Percentiles rank a stretch among this genome's conserved stretches.
These are phyloP conservation scores for Prunus mira DNA, from an alignment of 306 rosid species.

Conservation along the genomic window DNA sequence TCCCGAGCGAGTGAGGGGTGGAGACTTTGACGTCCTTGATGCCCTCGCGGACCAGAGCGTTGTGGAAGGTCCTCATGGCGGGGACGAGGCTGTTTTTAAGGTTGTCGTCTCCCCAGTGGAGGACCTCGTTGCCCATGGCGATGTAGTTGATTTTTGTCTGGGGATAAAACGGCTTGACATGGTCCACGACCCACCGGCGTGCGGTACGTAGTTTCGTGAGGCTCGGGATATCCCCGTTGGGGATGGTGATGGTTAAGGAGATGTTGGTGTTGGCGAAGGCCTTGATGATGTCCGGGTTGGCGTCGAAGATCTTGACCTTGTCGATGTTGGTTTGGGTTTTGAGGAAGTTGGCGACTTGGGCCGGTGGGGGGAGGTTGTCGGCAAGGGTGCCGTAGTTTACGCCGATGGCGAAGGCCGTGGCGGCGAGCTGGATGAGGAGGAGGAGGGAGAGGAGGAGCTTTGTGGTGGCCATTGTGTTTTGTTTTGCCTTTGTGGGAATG, in stretches of 20 bases:
- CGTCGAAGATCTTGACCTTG: constrained; percentile 74
- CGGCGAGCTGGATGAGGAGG: constrained; percentile 36
- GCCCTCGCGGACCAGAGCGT: constrained; percentile 59
- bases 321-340: constrained; percentile 58
- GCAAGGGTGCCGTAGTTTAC: constrained; percentile 84
- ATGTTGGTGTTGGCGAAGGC: constrained; percentile 78
- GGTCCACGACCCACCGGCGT: constrained; percentile 46
- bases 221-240: constrained; percentile 58
- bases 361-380: constrained; percentile 69
- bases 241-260: constrained; percentile 66
- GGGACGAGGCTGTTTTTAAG: constrained; percentile 57
- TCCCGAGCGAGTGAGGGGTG: constrained; percentile 69
- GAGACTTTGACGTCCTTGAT: constrained; percentile 72
- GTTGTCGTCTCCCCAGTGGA: constrained; percentile 53
- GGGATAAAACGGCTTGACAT: constrained; percentile 61
- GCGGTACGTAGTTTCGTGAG: constrained; percentile 33
- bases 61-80: constrained; percentile 62
- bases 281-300: constrained; percentile 62
- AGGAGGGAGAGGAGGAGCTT: constrained; percentile 22
- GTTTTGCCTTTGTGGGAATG: neutral
- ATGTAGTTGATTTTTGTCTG: constrained; percentile 59
- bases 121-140: constrained; percentile 73
- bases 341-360: constrained; percentile 58
- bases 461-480: neutral
- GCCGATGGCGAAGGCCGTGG: constrained; percentile 55